These are phyloP conservation scores for Lactarius pseudohatsudake DNA, from an alignment of 768 basidiomycete genomes.

Conservation along the genomic window DNA sequence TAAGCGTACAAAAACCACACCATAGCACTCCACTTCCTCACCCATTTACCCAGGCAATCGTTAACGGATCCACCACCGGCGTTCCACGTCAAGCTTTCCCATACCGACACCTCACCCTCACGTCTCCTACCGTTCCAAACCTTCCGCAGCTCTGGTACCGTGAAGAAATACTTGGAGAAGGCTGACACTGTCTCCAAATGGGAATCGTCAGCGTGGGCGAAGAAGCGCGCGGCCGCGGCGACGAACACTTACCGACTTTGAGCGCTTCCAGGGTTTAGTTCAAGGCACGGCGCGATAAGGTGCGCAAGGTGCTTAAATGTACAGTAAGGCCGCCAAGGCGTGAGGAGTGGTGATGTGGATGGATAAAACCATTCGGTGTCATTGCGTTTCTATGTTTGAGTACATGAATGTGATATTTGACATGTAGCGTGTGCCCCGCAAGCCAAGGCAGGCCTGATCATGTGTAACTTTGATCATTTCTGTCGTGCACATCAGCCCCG, in stretches of 20 bases:
- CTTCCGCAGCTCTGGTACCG: slow-evolving; percentile 82
- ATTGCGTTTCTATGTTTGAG: slow-evolving; percentile 1
- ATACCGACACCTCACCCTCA: slow-evolving; percentile 91
- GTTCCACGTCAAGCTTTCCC: slow-evolving; percentile 92
- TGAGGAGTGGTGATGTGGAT: slow-evolving; percentile 28
- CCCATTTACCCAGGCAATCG: slow-evolving; percentile 65
- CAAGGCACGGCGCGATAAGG: slow-evolving; percentile 78
- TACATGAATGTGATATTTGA: slow-evolving; percentile 16
- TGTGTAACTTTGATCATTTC: neutral
- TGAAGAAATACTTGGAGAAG: slow-evolving; percentile 88
- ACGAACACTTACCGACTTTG: slow-evolving; percentile 84
- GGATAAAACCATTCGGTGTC: neutral
- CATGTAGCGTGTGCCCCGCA: slow-evolving; percentile 4
- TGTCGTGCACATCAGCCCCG: neutral
- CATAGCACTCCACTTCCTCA: neutral
- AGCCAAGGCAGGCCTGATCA: too few relatives aligned
- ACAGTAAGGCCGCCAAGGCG: slow-evolving; percentile 50
- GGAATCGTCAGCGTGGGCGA: slow-evolving; percentile 85
- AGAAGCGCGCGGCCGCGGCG: slow-evolving; percentile 77
- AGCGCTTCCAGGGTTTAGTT: slow-evolving; percentile 83
- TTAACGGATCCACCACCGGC: slow-evolving; percentile 89
- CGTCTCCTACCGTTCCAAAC: slow-evolving; percentile 74
- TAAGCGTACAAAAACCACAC: slow-evolving; percentile 40
- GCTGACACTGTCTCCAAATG: slow-evolving; percentile 84
- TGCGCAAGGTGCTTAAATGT: slow-evolving; percentile 58